phyloP scores from a whole-genome alignment of 1,284 basidiomycete species.

The Amylostereum areolatum region DNA sequence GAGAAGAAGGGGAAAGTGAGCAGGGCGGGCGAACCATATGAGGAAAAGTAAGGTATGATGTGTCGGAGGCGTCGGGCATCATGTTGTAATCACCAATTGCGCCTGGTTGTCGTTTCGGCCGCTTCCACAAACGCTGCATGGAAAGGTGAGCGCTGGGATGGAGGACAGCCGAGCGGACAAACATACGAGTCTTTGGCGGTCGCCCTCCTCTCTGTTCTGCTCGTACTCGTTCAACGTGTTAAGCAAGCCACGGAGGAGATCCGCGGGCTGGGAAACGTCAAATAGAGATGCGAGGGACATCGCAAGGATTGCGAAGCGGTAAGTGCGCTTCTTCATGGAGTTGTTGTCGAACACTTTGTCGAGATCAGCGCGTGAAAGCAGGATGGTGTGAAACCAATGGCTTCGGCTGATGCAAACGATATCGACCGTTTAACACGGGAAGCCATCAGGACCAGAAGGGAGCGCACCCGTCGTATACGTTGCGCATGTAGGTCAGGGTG shows the following conservation, averaged over 20 bases:
- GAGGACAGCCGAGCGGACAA: neutral
- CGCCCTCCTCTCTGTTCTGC: slow-evolving; percentile 72
- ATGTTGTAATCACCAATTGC: slow-evolving; percentile 56
- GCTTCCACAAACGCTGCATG: slow-evolving; percentile 50
- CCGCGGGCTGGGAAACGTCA: slow-evolving; percentile 72
- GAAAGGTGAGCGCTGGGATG: slow-evolving; percentile 6
- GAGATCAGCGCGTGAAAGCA: slow-evolving; percentile 67
- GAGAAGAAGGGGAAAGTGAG: neutral
- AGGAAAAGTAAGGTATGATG: slow-evolving; percentile 68
- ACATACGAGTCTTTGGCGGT: slow-evolving; percentile 71
- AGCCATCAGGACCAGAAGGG: neutral
- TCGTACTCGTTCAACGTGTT: slow-evolving; percentile 76
- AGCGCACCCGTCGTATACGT: slow-evolving; percentile 77
- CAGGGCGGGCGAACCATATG: slow-evolving; percentile 51
- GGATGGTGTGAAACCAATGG: slow-evolving; percentile 87
- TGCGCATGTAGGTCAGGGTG: slow-evolving; percentile 77
- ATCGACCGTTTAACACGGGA: slow-evolving; percentile 8
- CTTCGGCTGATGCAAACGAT: slow-evolving; percentile 43
- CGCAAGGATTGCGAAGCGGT: slow-evolving; percentile 74
- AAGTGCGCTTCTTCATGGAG: slow-evolving; percentile 73
- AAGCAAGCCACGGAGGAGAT: slow-evolving; percentile 68
- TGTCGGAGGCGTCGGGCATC: slow-evolving; percentile 54
- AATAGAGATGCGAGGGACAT: slow-evolving; percentile 79
- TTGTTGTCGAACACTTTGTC: slow-evolving; percentile 67
- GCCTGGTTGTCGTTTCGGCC: slow-evolving; percentile 45